These are phyloP conservation scores for Suhomyces taliae DNA, from an alignment of 1,139 yeast species.

Conservation along the genomic window DNA sequence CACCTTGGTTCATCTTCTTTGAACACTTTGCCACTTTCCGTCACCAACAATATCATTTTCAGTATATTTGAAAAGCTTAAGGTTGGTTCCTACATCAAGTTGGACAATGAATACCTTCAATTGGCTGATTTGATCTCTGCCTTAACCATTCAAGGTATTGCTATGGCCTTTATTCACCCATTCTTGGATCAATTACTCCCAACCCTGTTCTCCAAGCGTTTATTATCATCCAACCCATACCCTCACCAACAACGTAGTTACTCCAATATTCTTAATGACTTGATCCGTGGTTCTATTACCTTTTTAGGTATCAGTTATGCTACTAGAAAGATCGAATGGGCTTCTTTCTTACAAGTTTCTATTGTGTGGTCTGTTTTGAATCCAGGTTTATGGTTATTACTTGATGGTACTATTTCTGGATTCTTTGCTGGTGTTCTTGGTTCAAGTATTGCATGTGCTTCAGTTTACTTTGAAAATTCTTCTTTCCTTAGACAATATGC, in stretches of 20 bases:
- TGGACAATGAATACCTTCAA: conserved; percentile 8
- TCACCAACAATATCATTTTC: conserved; percentile 34
- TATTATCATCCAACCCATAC: conserved; percentile 24
- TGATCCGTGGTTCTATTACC: conserved; percentile 64
- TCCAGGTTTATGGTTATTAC: conserved; percentile 75
- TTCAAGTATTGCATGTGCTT: conserved; percentile 41
- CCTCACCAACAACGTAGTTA: conserved; percentile 25
- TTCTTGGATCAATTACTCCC: conserved; percentile 54
- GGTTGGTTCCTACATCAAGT: conserved; percentile 16
- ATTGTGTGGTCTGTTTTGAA: conserved; percentile 73
- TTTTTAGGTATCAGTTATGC: conserved; percentile 85
- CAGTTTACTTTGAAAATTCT: conserved; percentile 34
- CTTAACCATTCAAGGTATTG: conserved; percentile 51
- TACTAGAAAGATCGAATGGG: conserved; percentile 78
- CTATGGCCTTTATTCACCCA: conserved; percentile 66
- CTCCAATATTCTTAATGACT: conserved; percentile 37
- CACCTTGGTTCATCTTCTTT: conserved; percentile 24
- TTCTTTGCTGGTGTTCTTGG: conserved; percentile 49
- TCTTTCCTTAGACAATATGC: conserved; percentile 19
- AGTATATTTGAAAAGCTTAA: conserved; percentile 32
- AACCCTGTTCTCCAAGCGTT: conserved; percentile 23
- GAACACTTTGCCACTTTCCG: conserved; percentile 20
- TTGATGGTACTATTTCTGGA: conserved; percentile 75
- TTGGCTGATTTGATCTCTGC: conserved; percentile 28
- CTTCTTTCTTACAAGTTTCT: conserved; percentile 72